These are phyloP conservation scores for Lanzia echinophila DNA, from an alignment of 2,329 filamentous ascomycete genomes.

Conservation along the genomic window DNA sequence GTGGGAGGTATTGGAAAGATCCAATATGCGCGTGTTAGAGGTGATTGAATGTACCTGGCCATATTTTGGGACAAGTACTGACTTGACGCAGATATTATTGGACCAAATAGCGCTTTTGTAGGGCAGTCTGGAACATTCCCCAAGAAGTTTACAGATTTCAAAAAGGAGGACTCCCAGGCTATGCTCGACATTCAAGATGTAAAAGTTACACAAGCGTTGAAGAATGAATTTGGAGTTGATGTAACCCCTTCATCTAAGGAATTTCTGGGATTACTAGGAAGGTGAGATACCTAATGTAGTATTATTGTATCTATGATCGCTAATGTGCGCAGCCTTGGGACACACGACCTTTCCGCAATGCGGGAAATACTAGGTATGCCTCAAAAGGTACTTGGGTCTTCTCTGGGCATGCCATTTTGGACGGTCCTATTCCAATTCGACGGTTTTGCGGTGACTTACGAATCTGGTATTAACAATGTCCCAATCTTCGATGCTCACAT, in stretches of 20 bases:
- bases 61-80: neutral
- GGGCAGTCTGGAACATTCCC: constrained; percentile 43
- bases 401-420: constrained; percentile 37
- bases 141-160: constrained; percentile 37
- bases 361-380: constrained; percentile 44
- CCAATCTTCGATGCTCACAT: constrained; percentile 47
- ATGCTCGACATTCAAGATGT: constrained; percentile 64
- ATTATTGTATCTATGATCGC: neutral
- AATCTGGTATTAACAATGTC: constrained; percentile 47
- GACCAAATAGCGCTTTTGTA: constrained; percentile 45
- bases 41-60: constrained; percentile 16
- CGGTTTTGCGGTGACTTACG: constrained; percentile 48
- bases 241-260: constrained; percentile 2
- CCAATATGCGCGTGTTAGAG: constrained; percentile 45
- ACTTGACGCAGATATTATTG: constrained; percentile 36
- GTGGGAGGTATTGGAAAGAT: constrained; percentile 45
- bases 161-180: constrained; percentile 18
- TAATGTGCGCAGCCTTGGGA: constrained; percentile 40
- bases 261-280: constrained; percentile 3
- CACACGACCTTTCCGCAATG: constrained; percentile 49
- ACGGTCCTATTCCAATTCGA: constrained; percentile 40
- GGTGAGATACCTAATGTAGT: neutral
- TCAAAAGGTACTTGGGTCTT: constrained; percentile 38
- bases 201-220: constrained; percentile 80
- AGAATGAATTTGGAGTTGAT: constrained; percentile 53